Base-by-base conservation (phyloP, 2,329 filamentous ascomycete species). In the Thielaviopsis punctulata region DNA sequence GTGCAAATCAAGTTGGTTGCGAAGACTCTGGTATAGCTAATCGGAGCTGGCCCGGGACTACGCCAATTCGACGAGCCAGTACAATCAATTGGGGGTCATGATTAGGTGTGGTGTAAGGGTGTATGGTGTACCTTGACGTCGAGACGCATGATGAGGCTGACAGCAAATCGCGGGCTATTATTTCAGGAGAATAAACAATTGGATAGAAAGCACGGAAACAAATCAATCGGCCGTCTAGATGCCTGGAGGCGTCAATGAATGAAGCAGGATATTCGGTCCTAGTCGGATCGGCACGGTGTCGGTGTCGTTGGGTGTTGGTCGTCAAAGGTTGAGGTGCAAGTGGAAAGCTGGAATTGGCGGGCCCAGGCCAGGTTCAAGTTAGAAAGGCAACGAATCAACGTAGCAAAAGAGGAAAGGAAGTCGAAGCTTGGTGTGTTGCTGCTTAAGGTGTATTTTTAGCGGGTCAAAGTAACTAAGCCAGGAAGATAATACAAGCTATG, bases 71-170 rank as follows among this genome's bases (percentile, higher is more conserved):
- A n/a, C 30, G n/a, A 15, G 30, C 10, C 2, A 15, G 5, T 4
- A 15, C 12, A n/a, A 36, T 36, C 30, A 36, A 36, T 36, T 36
- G 30, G n/a, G 13, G 13, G 30, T 15, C 9, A 7, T 15, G 13
- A 36, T 36, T 36, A 7, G 30, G 30, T 36, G 30, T 36, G 9
- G n/a, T 36, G 30, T 36, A 36, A 36, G 30, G 30, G 30, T 36
- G 12, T 36, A 21, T 19, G 30, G 27, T 47, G 15, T 53, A 57
- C 56, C 56, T 57, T 57, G 23, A 57, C 56, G 54, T 57, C 56
- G 21, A 57, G 53, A 56, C 56, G 56, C 56, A 57, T 57, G 44
- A 51, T 57, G 51, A 33, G 19, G 19, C 52, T 46, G 27, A 43
- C 22, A 39, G 36, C 21, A 46, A 10, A 30, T 18, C 21, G 15